These are phyloP conservation scores for Hemileccinum rubropunctum DNA, from an alignment of 768 basidiomycete species.

Conservation along the genomic window DNA sequence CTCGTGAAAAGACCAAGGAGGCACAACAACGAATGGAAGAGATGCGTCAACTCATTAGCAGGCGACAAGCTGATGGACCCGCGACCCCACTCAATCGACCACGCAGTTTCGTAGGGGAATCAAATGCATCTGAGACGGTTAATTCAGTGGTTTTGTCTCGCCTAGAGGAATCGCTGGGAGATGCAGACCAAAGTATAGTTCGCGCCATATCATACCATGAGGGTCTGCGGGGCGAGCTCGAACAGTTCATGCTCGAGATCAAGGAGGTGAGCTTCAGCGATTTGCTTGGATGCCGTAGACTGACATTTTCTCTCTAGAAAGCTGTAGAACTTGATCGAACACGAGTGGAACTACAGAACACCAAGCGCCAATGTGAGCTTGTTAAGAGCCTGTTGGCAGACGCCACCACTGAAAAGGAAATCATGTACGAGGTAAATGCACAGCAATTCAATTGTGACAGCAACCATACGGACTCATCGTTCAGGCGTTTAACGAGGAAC, in stretches of 20 bases:
- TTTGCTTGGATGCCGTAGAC: background rate
- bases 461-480: background rate
- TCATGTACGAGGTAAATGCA: slow-evolving; percentile 80
- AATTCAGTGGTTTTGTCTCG: slow-evolving; percentile 11
- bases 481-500: slow-evolving; percentile 92
- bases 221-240: slow-evolving; percentile 48
- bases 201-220: slow-evolving; percentile 55
- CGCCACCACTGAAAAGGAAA: slow-evolving; percentile 82
- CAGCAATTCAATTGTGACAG: background rate
- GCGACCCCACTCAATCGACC: slow-evolving; percentile 47
- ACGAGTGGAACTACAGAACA: slow-evolving; percentile 62
- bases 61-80: slow-evolving; percentile 48
- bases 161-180: slow-evolving; percentile 51
- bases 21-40: slow-evolving; percentile 80
- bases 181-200: slow-evolving; percentile 56
- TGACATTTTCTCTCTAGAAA: slow-evolving; percentile 42
- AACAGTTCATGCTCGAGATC: slow-evolving; percentile 47
- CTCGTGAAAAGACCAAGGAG: slow-evolving; percentile 59
- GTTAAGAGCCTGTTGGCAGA: slow-evolving; percentile 77
- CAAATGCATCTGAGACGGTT: slow-evolving; percentile 19
- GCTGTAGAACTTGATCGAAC: slow-evolving; percentile 59
- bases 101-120: slow-evolving; percentile 33
- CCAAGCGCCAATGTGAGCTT: slow-evolving; percentile 73
- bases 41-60: slow-evolving; percentile 72
- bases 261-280: slow-evolving; percentile 48